These are phyloP conservation scores for Cyclotella atomus DNA, from an alignment of 108 stramenopile genomes.

Conservation along the genomic window DNA sequence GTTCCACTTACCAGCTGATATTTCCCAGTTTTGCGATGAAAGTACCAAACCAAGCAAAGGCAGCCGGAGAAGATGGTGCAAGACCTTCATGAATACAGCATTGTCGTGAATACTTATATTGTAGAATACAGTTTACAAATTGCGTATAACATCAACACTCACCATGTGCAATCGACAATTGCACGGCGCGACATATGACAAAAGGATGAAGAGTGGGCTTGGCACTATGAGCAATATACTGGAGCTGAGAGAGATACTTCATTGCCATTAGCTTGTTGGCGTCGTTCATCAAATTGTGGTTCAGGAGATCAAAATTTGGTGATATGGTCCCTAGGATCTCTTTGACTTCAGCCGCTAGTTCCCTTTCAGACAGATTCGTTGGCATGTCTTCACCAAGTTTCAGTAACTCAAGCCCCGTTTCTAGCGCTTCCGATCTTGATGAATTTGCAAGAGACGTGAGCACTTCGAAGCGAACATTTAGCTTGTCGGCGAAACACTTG, in stretches of 20 bases:
- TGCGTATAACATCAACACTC: neutral
- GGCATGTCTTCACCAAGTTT: slow-evolving; percentile 26
- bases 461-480: neutral
- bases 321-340: too few relatives aligned
- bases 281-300: slow-evolving; percentile 17
- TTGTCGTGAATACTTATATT: neutral
- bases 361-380: neutral
- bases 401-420: neutral
- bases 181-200: slow-evolving; percentile 10
- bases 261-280: slow-evolving; percentile 13
- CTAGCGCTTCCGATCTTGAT: slow-evolving; percentile 6
- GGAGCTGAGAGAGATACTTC: slow-evolving; percentile 8
- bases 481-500: slow-evolving; percentile 17
- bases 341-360: too few relatives aligned
- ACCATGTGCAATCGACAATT: slow-evolving; percentile 18
- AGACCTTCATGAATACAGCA: neutral
- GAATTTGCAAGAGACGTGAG: neutral
- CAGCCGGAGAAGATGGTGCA: slow-evolving; percentile 1
- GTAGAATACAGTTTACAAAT: neutral
- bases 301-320: too few relatives aligned
- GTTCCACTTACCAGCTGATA: neutral
- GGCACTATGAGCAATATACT: neutral
- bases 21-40: slow-evolving; percentile 2
- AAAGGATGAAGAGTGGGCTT: neutral
- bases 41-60: slow-evolving; percentile 13